A percentile compares a stretch with the other conserved stretches of the same genome.
Evolutionary conservation across 768 basidiomycete species (phyloP).

Genomic region (Lentinula aciculospora): DNA sequence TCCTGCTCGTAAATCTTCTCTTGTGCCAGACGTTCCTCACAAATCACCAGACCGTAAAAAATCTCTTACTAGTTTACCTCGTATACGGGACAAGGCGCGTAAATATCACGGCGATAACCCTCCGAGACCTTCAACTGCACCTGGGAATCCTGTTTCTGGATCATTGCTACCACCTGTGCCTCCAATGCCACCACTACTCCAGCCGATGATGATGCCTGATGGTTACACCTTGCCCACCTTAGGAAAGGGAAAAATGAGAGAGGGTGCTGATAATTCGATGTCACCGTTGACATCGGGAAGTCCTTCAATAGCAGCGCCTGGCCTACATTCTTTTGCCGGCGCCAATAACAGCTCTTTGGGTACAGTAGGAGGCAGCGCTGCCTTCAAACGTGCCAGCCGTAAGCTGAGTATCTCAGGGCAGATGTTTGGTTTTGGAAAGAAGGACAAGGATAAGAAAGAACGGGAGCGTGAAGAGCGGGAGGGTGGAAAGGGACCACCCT

Average conservation of each 20-base stretch:
- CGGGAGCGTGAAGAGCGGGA: constrained; percentile 4
- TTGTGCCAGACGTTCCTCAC: constrained; percentile 15
- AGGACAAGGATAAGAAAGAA: constrained; percentile 34
- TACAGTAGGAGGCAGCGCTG: constrained; percentile 14
- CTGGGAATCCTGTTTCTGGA: neutral
- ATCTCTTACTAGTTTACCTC: constrained; percentile 10
- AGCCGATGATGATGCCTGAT: neutral
- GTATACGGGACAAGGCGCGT: neutral
- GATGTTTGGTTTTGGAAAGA: constrained; percentile 44
- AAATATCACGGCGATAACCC: neutral
- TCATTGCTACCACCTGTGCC: constrained; percentile 4
- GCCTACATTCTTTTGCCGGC: neutral
- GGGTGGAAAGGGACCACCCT: neutral
- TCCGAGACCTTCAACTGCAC: constrained; percentile 9
- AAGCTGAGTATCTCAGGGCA: constrained; percentile 68
- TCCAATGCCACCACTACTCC: constrained; percentile 7
- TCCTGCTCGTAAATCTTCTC: constrained; percentile 21
- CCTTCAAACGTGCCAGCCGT: constrained; percentile 41
- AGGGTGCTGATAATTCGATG: neutral
- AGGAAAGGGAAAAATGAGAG: neutral
- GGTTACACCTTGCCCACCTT: neutral
- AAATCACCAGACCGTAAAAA: constrained; percentile 15
- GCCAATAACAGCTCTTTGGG: constrained; percentile 14
- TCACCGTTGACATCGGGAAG: neutral
- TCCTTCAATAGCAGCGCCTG: neutral